Evolutionary conservation across 805 yeast species (phyloP).

Genomic region (Hemisphaericaspora nanyangensis): DNA sequence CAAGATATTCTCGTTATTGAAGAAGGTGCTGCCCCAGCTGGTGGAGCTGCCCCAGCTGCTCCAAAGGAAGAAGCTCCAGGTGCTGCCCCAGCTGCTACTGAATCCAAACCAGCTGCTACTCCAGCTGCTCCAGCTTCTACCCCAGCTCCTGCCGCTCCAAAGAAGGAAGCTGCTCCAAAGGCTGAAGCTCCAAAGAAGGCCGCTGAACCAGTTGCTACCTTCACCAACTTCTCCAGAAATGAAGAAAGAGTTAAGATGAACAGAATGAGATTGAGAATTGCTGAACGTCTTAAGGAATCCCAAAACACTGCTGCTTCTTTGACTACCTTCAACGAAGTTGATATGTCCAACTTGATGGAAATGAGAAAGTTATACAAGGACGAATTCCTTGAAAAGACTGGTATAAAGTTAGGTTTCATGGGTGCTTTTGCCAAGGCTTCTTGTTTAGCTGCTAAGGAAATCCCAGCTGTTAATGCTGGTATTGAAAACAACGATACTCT

Average conservation of each 20-base stretch:
- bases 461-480: conserved; percentile 93
- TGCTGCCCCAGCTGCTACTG: conserved; percentile 17
- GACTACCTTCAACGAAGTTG: conserved; percentile 97
- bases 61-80: conserved; percentile 22
- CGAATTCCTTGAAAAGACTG: conserved; percentile 89
- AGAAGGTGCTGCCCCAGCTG: conserved; percentile 68
- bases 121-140: conserved; percentile 22
- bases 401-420: conserved; percentile 97
- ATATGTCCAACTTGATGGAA: conserved; percentile 87
- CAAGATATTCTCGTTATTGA: conserved; percentile 87
- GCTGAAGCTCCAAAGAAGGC: conserved; percentile 28
- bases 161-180: conserved; percentile 22
- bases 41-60: conserved; percentile 46
- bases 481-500: conserved; percentile 90
- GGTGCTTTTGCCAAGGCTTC: conserved; percentile 96
- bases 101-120: conserved; percentile 29
- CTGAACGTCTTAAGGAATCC: conserved; percentile 98
- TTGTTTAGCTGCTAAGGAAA: conserved; percentile 87
- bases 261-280: conserved; percentile 98
- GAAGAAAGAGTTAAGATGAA: conserved; percentile 97
- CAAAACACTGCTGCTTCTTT: conserved; percentile 98
- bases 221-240: conserved; percentile 63
- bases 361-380: conserved; percentile 97
- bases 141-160: conserved; percentile 24
- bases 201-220: conserved; percentile 28